Conservation (phyloP, 345 rosid genomes). For the Dimocarpus longan region DNA sequence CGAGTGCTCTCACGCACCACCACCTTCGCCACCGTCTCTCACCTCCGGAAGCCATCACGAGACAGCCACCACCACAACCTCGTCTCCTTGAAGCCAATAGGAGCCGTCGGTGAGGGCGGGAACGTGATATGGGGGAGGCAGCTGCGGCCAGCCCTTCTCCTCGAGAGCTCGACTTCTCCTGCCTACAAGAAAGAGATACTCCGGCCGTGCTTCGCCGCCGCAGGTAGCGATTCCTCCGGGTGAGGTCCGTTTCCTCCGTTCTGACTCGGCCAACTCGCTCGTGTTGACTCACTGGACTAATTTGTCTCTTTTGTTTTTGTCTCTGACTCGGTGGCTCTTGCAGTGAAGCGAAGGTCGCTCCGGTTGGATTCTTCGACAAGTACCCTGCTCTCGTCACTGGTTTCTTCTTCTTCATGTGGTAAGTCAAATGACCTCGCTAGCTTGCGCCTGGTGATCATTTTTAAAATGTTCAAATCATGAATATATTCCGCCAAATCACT, state of each 20-base stretch:
- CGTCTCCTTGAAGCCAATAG: slow-evolving; percentile 47
- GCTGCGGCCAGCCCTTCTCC: slow-evolving; percentile 69
- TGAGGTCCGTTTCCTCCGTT: slow-evolving; percentile 87
- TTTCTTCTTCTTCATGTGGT: slow-evolving; percentile 99
- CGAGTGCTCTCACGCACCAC: slow-evolving; percentile 76
- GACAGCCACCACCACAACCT: slow-evolving; percentile 32
- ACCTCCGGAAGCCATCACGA: slow-evolving; percentile 30
- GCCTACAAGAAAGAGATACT: slow-evolving; percentile 44
- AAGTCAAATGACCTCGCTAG: slow-evolving; percentile 18
- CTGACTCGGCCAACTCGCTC: slow-evolving; percentile 29
- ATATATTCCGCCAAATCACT: neutral
- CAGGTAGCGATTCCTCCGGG: slow-evolving; percentile 94
- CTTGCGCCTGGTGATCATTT: neutral
- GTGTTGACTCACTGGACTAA: slow-evolving; percentile 8
- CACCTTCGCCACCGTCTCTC: slow-evolving; percentile 45
- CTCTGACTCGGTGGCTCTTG: slow-evolving; percentile 31
- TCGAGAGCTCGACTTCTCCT: slow-evolving; percentile 40
- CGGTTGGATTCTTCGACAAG: slow-evolving; percentile 68
- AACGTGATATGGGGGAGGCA: slow-evolving; percentile 85
- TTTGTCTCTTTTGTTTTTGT: neutral
- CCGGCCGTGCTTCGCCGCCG: slow-evolving; percentile 56
- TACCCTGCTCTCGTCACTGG: slow-evolving; percentile 87
- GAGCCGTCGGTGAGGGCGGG: slow-evolving; percentile 67
- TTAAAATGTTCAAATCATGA: neutral
- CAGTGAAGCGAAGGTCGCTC: slow-evolving; percentile 60